Conservation (phyloP, 1,284 basidiomycete species). For the Mycena citricolor region DNA sequence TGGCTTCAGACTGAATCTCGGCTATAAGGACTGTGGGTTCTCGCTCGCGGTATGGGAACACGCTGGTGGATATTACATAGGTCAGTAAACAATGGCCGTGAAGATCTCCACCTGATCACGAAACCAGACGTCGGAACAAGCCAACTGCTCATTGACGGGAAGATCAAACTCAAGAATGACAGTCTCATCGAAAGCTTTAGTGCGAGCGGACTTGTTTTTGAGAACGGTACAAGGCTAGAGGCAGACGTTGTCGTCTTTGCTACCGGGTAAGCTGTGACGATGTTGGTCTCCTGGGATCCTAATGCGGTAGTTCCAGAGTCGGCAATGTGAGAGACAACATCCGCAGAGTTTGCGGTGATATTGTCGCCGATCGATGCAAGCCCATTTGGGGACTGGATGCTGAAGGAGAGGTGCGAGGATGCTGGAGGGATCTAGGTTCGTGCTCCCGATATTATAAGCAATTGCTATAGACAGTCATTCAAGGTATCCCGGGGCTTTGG, state of each 20-base stretch:
- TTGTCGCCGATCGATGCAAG: conserved; percentile 42
- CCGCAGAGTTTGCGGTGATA: conserved; percentile 43
- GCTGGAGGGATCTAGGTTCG: conserved; percentile 38
- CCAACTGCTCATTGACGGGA: conserved; percentile 64
- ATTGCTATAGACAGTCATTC: background rate
- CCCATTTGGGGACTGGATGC: conserved; percentile 53
- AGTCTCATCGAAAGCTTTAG: conserved; percentile 54
- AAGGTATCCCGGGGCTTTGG: conserved; percentile 40
- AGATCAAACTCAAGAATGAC: conserved; percentile 75
- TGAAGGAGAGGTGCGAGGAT: conserved; percentile 52
- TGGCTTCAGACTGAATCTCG: conserved; percentile 60
- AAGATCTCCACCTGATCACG: conserved; percentile 34
- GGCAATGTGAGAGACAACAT: conserved; percentile 39
- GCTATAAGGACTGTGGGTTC: conserved; percentile 53
- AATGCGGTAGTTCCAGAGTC: conserved; percentile 30
- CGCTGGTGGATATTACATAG: conserved; percentile 42
- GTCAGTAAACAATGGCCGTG: conserved; percentile 33
- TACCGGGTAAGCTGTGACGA: conserved; percentile 47
- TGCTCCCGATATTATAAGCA: background rate
- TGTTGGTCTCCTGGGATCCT: background rate
- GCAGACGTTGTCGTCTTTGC: conserved; percentile 72
- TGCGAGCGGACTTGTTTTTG: conserved; percentile 58
- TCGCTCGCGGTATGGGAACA: conserved; percentile 32
- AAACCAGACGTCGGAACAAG: conserved; percentile 63
- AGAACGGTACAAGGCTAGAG: conserved; percentile 60